Evolutionary conservation across 1,139 yeast species (phyloP), one percentile per base, ranked within the genome.

Genomic region (Hyphopichia buzzinii): DNA sequence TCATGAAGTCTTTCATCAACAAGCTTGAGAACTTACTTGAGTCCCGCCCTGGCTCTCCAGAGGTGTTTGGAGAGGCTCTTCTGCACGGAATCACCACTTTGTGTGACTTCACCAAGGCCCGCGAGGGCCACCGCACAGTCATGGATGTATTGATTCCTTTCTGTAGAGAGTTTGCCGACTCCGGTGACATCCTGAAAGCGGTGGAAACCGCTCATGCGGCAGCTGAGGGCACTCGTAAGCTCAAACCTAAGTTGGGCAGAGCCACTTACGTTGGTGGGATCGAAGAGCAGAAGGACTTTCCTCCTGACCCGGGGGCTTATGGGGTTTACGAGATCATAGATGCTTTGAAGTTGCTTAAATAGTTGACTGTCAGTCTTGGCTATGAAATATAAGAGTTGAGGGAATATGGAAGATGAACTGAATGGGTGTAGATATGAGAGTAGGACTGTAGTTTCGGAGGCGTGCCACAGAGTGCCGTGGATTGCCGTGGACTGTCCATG

Each of bases 71-170:
- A n/a, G 47, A 50, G 5, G 57, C 64, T n/a, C 52, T 62, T 21
- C 40, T 46, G 15, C 46, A 48, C 26, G 65, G 61, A 7, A 52
- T 72, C 25, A 62, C 56, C 30, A 65, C 64, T 17, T 52, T 71
- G 33, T 55, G 59, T 39, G 57, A 58, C 26, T 73, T 65, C 48
- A 73, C 78, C 17, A 67, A 69, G 37, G 79, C 79, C 2, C 56
- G 75, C 36, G 59, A 62, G 37, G 79, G 79, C 5, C 75, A 72
- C 41, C 60, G 79, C 39, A 74, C 80, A 1, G 71, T 74, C 17
- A 74, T 74, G 68, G 80, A 74, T 49, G 78, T 73, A 2, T 59
- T 74, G 42, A 71, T 72, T 40, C 79, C 79, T 28, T 73, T 72
- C 49, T 67, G 64, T 30, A 54, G 55, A 15, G 44, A 55, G 3